Percentiles rank a stretch among this genome's conserved stretches.
Conservation (phyloP, 257 asterid genomes). For the Solanum pennellii region DNA sequence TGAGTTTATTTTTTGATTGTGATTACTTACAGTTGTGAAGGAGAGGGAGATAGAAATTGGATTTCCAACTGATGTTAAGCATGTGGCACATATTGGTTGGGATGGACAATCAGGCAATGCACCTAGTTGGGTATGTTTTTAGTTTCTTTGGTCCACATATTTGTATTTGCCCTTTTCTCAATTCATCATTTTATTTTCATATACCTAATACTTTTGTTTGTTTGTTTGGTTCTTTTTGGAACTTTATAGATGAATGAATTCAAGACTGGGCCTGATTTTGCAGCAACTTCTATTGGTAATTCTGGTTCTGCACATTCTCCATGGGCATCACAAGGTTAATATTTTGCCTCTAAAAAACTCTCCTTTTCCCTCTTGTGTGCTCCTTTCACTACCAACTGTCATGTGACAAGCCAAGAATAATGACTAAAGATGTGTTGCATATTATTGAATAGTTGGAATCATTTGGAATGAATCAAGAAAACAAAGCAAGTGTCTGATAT, state of each 20-base stretch:
- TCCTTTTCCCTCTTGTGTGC: background rate
- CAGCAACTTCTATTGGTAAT: conserved; percentile 47
- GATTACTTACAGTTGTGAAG: conserved; percentile 26
- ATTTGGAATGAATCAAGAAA: background rate
- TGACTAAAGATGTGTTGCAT: background rate
- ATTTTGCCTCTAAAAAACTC: background rate
- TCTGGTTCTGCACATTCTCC: conserved; percentile 62
- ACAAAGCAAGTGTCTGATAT: background rate
- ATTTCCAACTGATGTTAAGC: conserved; percentile 77
- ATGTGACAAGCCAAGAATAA: background rate
- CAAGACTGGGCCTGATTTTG: conserved; percentile 66
- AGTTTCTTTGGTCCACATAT: background rate
- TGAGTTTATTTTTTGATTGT: background rate
- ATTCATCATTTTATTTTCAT: background rate
- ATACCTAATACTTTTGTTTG: background rate
- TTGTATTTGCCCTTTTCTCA: background rate
- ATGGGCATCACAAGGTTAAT: conserved; percentile 69
- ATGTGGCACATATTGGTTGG: conserved; percentile 91
- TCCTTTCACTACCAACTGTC: background rate
- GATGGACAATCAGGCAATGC: conserved; percentile 68
- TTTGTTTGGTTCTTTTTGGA: background rate
- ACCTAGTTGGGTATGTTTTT: conserved; percentile 70
- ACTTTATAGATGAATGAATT: conserved; percentile 1
- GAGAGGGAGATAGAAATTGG: conserved; percentile 86
- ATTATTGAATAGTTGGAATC: background rate